phyloP scores from a whole-genome alignment of 805 yeast species.

The Wickerhamomyces bisporus region DNA sequence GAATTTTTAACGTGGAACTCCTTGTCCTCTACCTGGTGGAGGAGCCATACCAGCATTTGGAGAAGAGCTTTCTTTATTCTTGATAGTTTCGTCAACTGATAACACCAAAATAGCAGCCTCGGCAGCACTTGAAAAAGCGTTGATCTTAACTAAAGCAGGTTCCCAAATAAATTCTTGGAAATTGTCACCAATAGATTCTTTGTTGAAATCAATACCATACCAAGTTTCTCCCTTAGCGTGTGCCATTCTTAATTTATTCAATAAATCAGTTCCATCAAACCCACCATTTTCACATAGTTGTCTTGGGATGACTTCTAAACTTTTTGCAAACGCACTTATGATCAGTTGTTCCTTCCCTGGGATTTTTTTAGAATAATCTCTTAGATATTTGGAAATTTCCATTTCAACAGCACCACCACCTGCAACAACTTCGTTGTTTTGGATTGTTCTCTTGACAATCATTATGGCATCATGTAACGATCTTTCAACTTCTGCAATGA shows the following conservation, averaged over 20 bases:
- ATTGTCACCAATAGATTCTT: slow-evolving; percentile 78
- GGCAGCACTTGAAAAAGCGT: slow-evolving; percentile 92
- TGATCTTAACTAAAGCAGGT: slow-evolving; percentile 88
- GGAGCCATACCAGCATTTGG: slow-evolving; percentile 45
- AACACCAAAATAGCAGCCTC: slow-evolving; percentile 93
- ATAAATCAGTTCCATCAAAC: slow-evolving; percentile 90
- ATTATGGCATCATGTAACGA: slow-evolving; percentile 96
- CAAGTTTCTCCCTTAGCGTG: slow-evolving; percentile 91
- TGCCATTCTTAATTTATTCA: slow-evolving; percentile 85
- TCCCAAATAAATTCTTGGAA: slow-evolving; percentile 93
- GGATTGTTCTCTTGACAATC: slow-evolving; percentile 94
- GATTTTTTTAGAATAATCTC: slow-evolving; percentile 81
- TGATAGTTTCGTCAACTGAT: slow-evolving; percentile 94
- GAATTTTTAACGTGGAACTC: slow-evolving; percentile 42
- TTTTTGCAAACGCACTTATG: slow-evolving; percentile 88
- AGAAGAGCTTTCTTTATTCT: slow-evolving; percentile 59
- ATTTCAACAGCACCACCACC: slow-evolving; percentile 99
- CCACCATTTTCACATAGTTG: slow-evolving; percentile 99
- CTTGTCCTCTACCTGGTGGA: slow-evolving; percentile 64
- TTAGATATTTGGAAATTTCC: slow-evolving; percentile 85
- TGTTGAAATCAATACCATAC: slow-evolving; percentile 89
- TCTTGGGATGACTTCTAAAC: slow-evolving; percentile 93
- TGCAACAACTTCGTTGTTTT: slow-evolving; percentile 83
- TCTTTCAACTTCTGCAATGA: slow-evolving; percentile 95
- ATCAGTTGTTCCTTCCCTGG: slow-evolving; percentile 96